Evolutionary conservation across 1,284 basidiomycete genomes (phyloP).

Genomic region (Cutaneotrichosporon cutaneum): DNA sequence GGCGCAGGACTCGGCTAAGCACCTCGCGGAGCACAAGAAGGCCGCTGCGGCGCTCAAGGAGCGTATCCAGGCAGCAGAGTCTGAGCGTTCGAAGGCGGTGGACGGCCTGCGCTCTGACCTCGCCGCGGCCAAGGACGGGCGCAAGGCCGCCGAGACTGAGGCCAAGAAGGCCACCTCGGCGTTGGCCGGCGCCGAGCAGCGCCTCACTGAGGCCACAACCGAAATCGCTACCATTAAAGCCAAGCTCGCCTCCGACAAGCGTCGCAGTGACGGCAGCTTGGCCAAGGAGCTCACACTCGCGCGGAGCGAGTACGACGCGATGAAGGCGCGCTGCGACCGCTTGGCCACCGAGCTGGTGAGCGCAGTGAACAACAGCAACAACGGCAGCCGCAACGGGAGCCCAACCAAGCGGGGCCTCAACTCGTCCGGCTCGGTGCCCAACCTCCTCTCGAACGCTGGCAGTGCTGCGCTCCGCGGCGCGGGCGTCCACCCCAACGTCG

Average conservation of each 20-base stretch:
- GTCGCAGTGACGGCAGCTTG: background rate
- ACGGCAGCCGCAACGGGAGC: no score
- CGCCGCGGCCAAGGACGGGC: background rate
- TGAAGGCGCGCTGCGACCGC: slow-evolving; percentile 16
- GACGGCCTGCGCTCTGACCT: slow-evolving; percentile 57
- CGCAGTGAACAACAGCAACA: background rate
- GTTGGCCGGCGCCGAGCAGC: background rate
- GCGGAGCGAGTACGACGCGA: slow-evolving; percentile 7
- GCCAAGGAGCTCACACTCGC: slow-evolving; percentile 12
- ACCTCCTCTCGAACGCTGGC: slow-evolving; percentile 5
- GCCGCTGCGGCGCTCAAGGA: background rate
- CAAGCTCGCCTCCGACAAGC: background rate
- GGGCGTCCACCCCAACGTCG: slow-evolving; percentile 14
- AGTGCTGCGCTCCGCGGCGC: slow-evolving; percentile 11
- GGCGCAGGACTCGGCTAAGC: background rate
- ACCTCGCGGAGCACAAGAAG: background rate
- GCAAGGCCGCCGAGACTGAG: background rate
- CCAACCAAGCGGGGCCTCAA: slow-evolving; percentile 1
- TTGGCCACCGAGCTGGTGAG: slow-evolving; percentile 17
- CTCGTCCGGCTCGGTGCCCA: slow-evolving; percentile 13
- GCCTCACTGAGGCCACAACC: background rate
- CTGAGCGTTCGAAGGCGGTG: slow-evolving; percentile 79
- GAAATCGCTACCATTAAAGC: background rate
- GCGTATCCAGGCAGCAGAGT: slow-evolving; percentile 53
- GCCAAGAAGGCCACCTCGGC: background rate